phyloP scores from a whole-genome alignment of 2,329 filamentous ascomycete genomes.

The Sporothrix euskadiensis region DNA sequence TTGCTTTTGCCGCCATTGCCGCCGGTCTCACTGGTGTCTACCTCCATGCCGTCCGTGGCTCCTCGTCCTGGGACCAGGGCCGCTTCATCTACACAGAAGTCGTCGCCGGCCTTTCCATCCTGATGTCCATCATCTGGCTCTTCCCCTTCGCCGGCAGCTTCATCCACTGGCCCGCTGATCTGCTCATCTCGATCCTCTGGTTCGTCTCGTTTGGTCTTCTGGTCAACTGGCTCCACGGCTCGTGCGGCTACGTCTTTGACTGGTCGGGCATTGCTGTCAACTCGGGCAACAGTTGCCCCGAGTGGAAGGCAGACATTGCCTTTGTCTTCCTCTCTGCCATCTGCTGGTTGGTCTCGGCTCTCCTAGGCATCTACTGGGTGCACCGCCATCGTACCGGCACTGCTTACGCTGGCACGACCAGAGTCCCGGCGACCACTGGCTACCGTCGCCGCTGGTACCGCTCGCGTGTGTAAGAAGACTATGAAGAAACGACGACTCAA shows the following conservation, averaged over 20 bases:
- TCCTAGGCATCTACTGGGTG: slow-evolving; percentile 59
- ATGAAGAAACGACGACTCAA: too few species aligned
- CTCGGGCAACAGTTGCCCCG: slow-evolving; percentile 58
- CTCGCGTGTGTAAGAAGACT: slow-evolving; percentile 42
- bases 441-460: slow-evolving; percentile 45
- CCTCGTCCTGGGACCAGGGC: slow-evolving; percentile 56
- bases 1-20: slow-evolving; percentile 71
- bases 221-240: slow-evolving; percentile 53
- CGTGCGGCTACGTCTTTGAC: slow-evolving; percentile 59
- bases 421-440: neutral
- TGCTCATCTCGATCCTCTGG: slow-evolving; percentile 69
- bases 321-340: slow-evolving; percentile 72
- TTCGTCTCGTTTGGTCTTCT: slow-evolving; percentile 69
- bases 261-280: slow-evolving; percentile 57
- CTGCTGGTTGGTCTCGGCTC: slow-evolving; percentile 66
- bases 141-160: slow-evolving; percentile 69
- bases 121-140: slow-evolving; percentile 70
- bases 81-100: slow-evolving; percentile 76
- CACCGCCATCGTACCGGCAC: slow-evolving; percentile 43
- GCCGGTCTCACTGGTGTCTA: slow-evolving; percentile 69
- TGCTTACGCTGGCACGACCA: neutral
- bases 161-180: slow-evolving; percentile 69
- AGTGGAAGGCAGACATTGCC: slow-evolving; percentile 70
- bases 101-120: slow-evolving; percentile 66
- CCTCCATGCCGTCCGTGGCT: slow-evolving; percentile 53